A percentile compares a stretch with the other conserved stretches of the same genome.
Evolutionary conservation across 192 early-diverging fungal genomes (phyloP).

Genomic region (Entophlyctis helioformis): DNA sequence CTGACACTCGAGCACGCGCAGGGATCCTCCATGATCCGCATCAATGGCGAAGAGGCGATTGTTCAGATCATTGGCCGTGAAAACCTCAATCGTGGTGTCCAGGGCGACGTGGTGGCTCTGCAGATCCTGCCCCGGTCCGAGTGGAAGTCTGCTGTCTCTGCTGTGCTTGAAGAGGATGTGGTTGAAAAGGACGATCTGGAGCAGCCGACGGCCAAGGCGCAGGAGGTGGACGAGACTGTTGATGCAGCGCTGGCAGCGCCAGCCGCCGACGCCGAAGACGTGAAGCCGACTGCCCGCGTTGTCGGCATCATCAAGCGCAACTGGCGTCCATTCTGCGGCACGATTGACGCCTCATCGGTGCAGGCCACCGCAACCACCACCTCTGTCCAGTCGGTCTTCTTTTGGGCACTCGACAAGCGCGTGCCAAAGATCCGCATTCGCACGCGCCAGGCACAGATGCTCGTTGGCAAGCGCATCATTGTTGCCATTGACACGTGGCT

Average conservation of each 20-base stretch:
- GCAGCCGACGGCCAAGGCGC: conserved; percentile 1
- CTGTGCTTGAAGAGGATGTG: conserved; percentile 59
- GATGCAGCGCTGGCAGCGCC: no score
- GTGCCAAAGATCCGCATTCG: conserved; percentile 90
- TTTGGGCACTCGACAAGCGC: conserved; percentile 82
- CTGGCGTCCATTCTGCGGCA: conserved; percentile 91
- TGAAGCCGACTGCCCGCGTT: conserved; percentile 70
- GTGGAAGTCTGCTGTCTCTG: conserved; percentile 66
- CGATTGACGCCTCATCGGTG: conserved; percentile 60
- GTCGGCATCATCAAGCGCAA: conserved; percentile 91
- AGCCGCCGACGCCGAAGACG: conserved; percentile 17
- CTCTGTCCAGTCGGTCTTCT: conserved; percentile 60
- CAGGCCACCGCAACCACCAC: conserved; percentile 38
- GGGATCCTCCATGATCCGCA: conserved; percentile 60
- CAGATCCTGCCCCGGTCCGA: conserved; percentile 71
- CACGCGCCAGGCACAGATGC: conserved; percentile 70
- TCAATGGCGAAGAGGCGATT: conserved; percentile 61
- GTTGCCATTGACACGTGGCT: conserved; percentile 89
- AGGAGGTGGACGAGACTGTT: conserved; percentile 3
- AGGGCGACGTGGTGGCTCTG: conserved; percentile 86
- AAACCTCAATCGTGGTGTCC: conserved; percentile 80
- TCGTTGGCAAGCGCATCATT: conserved; percentile 81
- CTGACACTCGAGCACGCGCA: conserved; percentile 16
- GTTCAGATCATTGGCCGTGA: conserved; percentile 73
- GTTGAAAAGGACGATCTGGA: conserved; percentile 56